These are phyloP conservation scores for Datura wrightii DNA, from an alignment of 257 asterid species.

Conservation along the genomic window DNA sequence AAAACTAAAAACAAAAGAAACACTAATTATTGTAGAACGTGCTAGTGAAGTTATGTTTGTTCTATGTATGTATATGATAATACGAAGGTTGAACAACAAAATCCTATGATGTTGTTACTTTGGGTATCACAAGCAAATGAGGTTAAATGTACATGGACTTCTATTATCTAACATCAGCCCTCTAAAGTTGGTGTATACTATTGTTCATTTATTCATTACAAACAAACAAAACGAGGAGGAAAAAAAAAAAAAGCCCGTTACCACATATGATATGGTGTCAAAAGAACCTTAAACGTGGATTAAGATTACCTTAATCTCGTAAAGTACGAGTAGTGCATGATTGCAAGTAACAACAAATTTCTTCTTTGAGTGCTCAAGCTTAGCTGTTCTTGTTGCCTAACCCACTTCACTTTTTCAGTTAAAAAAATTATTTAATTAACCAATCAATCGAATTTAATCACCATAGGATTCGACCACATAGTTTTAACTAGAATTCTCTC, in stretches of 20 bases:
- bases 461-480: slow-evolving; percentile 6
- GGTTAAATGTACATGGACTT: background rate
- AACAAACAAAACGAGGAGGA: too few species aligned
- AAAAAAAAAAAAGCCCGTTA: too few species aligned
- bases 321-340: slow-evolving; percentile 25
- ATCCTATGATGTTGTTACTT: background rate
- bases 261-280: background rate
- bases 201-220: too few species aligned
- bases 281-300: slow-evolving; percentile 25
- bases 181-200: too few species aligned
- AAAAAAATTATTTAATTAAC: background rate
- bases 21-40: background rate
- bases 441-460: background rate
- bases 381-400: slow-evolving; percentile 28
- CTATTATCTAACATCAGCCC: background rate
- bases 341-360: background rate
- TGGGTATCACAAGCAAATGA: background rate
- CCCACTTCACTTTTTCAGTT: slow-evolving; percentile 17
- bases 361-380: slow-evolving; percentile 22
- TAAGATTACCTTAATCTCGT: slow-evolving; percentile 13
- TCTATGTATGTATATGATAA: background rate
- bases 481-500: background rate
- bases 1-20: background rate
- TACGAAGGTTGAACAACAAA: background rate
- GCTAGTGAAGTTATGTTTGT: background rate